A percentile compares a stretch with the other conserved stretches of the same genome.
phyloP scores from a whole-genome alignment of 148 eudicot species.

The Diospyros lotus region DNA sequence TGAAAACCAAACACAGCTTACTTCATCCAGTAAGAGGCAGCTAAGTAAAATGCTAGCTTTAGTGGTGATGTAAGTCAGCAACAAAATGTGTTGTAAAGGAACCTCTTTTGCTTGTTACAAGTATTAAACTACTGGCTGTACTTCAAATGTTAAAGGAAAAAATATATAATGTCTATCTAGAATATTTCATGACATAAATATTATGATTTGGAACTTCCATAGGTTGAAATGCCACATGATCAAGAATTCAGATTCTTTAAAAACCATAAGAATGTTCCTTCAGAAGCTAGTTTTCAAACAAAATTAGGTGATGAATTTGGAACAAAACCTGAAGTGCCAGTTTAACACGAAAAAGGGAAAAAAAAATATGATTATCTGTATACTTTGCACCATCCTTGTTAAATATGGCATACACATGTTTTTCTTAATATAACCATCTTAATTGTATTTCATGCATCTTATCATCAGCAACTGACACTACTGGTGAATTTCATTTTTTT shows the following conservation, averaged over 20 bases:
- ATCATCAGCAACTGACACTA: no score
- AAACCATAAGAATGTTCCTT: background rate
- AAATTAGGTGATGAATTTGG: background rate
- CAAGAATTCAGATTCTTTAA: background rate
- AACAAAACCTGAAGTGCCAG: background rate
- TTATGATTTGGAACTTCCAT: background rate
- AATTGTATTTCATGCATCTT: no score
- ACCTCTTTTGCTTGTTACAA: background rate
- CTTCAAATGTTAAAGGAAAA: no score
- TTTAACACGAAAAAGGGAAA: background rate
- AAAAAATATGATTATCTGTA: background rate
- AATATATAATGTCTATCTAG: background rate
- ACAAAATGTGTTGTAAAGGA: background rate
- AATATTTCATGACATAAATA: background rate
- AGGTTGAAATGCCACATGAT: background rate
- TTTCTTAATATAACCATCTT: no score
- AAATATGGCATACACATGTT: background rate
- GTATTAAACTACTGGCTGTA: no score
- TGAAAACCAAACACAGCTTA: background rate
- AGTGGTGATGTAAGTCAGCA: background rate
- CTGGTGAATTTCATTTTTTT: background rate
- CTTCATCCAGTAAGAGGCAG: slow-evolving; percentile 2
- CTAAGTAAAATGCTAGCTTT: background rate
- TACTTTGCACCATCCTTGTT: background rate
- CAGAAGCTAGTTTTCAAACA: background rate